Percentiles rank a stretch among this genome's conserved stretches.
These are phyloP conservation scores for Lentinula sp. DNA, from an alignment of 768 basidiomycete species.

Conservation along the genomic window DNA sequence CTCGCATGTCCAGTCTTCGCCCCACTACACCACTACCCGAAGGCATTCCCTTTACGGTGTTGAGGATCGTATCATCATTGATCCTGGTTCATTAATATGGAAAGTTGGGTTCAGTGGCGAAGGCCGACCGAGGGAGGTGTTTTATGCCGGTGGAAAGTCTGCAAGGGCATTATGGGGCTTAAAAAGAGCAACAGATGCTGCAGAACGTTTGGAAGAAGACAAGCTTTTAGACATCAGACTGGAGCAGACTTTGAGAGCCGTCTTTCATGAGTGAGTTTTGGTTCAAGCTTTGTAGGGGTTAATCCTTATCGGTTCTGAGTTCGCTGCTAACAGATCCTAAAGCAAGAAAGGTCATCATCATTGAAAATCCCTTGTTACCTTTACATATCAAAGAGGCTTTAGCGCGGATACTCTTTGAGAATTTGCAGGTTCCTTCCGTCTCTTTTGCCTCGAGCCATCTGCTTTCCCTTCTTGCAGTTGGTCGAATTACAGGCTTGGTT, in stretches of 20 bases:
- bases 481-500: constrained; percentile 89
- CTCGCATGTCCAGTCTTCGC: constrained; percentile 59
- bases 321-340: constrained; percentile 93
- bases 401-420: constrained; percentile 83
- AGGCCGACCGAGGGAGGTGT: constrained; percentile 84
- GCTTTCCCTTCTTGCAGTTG: constrained; percentile 77
- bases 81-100: constrained; percentile 92
- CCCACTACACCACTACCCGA: constrained; percentile 78
- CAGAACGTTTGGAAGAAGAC: constrained; percentile 67
- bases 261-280: constrained; percentile 75
- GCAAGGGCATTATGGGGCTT: constrained; percentile 56
- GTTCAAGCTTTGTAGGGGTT: neutral
- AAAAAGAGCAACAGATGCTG: constrained; percentile 43
- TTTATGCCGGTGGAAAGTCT: constrained; percentile 45
- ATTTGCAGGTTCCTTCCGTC: constrained; percentile 87
- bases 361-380: constrained; percentile 87
- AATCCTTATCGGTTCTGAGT: constrained; percentile 35
- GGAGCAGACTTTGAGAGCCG: constrained; percentile 62
- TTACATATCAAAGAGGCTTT: constrained; percentile 84
- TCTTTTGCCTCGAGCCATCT: constrained; percentile 90
- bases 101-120: constrained; percentile 98
- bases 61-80: constrained; percentile 92
- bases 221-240: constrained; percentile 64
- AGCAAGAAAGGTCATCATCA: constrained; percentile 87
- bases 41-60: constrained; percentile 95